Conservation (phyloP, 2,329 filamentous ascomycete species). For the Penicillium expansum region DNA sequence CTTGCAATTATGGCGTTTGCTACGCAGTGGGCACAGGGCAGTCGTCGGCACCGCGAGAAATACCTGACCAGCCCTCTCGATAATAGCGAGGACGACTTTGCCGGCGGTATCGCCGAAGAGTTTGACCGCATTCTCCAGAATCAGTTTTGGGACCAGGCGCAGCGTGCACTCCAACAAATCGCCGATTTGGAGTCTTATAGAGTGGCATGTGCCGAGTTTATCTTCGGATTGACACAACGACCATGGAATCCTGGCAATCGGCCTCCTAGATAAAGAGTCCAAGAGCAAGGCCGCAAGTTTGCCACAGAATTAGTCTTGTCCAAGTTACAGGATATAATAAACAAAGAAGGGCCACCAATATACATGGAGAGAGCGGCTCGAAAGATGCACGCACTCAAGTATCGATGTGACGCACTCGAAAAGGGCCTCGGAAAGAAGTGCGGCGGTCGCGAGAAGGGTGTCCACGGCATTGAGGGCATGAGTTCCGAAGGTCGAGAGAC, state of each 20-base stretch:
- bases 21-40: neutral
- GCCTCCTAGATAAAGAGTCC: neutral
- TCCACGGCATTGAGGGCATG: neutral
- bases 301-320: neutral
- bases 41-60: neutral
- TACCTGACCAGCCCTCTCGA: neutral
- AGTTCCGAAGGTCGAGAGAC: neutral
- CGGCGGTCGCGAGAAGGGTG: neutral
- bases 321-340: neutral
- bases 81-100: neutral
- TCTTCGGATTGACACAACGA: neutral
- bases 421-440: neutral
- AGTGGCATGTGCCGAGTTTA: neutral
- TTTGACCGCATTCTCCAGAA: neutral
- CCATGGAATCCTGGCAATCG: neutral
- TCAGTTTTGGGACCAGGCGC: neutral
- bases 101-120: neutral
- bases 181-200: neutral
- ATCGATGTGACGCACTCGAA: neutral
- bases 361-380: neutral
- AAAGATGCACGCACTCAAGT: neutral
- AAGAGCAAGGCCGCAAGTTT: neutral
- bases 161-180: neutral
- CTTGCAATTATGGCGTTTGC: neutral
- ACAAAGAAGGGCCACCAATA: neutral